phyloP scores from a whole-genome alignment of 345 rosid species.

The Moringa oleifera region DNA sequence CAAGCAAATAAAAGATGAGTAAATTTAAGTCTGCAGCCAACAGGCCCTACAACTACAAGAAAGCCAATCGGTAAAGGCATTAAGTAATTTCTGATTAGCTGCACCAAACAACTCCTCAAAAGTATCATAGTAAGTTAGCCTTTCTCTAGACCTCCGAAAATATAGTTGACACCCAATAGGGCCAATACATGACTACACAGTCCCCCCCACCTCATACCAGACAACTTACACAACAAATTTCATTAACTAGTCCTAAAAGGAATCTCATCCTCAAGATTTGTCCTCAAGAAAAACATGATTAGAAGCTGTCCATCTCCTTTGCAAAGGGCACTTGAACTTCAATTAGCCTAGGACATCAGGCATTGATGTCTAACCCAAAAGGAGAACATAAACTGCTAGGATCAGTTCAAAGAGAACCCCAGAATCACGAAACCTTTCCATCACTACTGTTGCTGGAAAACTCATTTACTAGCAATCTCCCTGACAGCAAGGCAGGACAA shows the following conservation, averaged over 20 bases:
- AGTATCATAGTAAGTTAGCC: not conserved
- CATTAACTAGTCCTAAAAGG: not conserved
- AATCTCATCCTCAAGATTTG: not conserved
- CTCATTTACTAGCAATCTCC: too few relatives aligned
- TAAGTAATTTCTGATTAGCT: not conserved
- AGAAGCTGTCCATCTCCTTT: not conserved
- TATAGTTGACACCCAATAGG: not conserved
- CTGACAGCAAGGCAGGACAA: too few relatives aligned
- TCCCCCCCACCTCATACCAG: not conserved
- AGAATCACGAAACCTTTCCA: too few relatives aligned
- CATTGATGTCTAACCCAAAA: too few relatives aligned
- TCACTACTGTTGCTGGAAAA: too few relatives aligned
- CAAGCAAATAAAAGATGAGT: not conserved
- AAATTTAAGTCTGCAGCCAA: not conserved
- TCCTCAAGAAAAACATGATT: not conserved
- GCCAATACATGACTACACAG: not conserved
- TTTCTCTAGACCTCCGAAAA: not conserved
- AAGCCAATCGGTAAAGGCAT: not conserved
- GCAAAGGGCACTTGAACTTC: not conserved
- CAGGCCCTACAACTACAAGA: not conserved
- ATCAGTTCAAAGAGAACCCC: too few relatives aligned
- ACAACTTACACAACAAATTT: not conserved
- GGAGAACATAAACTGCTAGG: too few relatives aligned
- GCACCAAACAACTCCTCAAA: not conserved
- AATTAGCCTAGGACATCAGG: too few relatives aligned